A percentile compares a stretch with the other conserved stretches of the same genome.
Evolutionary conservation across 2,329 filamentous ascomycete species (phyloP).

Genomic region (Colletotrichum limetticola): DNA sequence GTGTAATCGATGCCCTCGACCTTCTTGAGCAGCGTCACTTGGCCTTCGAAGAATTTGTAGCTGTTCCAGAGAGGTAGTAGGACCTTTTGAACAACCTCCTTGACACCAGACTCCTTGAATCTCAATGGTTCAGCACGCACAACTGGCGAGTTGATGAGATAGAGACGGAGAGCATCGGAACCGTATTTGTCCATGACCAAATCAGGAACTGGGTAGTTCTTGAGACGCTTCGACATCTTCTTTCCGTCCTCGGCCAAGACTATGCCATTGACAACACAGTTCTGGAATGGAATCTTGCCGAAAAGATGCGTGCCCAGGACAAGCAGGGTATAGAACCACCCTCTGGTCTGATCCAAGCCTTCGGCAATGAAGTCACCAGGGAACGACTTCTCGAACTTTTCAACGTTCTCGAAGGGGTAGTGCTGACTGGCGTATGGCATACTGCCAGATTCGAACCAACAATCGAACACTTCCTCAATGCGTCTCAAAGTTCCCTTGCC

Average conservation of each 20-base stretch:
- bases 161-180: conserved; percentile 91
- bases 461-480: conserved; percentile 92
- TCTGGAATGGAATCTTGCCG: conserved; percentile 87
- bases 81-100: conserved; percentile 94
- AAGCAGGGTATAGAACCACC: conserved; percentile 95
- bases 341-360: conserved; percentile 91
- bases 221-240: conserved; percentile 98
- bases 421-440: conserved; percentile 95
- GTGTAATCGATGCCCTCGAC: conserved; percentile 79
- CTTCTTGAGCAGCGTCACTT: conserved; percentile 89
- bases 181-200: conserved; percentile 89
- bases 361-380: conserved; percentile 96
- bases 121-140: conserved; percentile 90
- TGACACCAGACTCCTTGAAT: conserved; percentile 93
- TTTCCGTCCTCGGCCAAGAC: conserved; percentile 95
- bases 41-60: conserved; percentile 95
- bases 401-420: conserved; percentile 91
- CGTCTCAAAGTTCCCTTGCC: conserved; percentile 86
- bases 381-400: conserved; percentile 82
- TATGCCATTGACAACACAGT: conserved; percentile 96
- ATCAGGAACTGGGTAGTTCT: conserved; percentile 93
- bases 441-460: conserved; percentile 95
- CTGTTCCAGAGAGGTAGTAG: conserved; percentile 94
- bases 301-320: conserved; percentile 91
- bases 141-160: conserved; percentile 96